Evolutionary conservation across 805 yeast genomes (phyloP), one percentile per base, ranked within the genome.

Genomic region (Sungouiozyma intestinalis): DNA sequence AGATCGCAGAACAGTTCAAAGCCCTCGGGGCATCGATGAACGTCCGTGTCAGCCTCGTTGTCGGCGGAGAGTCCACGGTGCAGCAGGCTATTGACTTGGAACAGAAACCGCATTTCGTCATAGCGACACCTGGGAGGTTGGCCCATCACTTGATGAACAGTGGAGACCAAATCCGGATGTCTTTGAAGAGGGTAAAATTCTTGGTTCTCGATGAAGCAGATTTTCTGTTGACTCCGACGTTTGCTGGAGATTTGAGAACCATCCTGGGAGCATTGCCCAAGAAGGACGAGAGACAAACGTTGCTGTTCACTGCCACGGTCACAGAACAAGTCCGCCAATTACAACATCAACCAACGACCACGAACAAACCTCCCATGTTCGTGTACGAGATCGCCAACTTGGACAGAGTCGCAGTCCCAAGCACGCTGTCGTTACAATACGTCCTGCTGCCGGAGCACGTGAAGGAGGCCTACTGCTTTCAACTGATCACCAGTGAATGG

Each of bases 151-250:
- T 92, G 16, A 63, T 81, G 47, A 76, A 79, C 53, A 83, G 92
- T 58, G 96, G 96, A 15, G 94, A 83, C 44, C 97, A 92, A 47
- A 84, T 94, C 3, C 41, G 16, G 16, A 37, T 24, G 33, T 69
- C 76, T 33, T 95, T 96, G 0, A 66, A 92, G 39, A 76, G 80
- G 51, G 81, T 83, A 15, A 79, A 81, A 57, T 92, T 71, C 55
- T 67, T 92, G 41, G 97, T 92, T 2, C 67, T 92, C 2, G 98
- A 92, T 69, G 98, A 90, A 66, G 98, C 98, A 1, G 98, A 92
- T 70, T 73, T 96, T 47, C 66, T 92, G 24, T 72, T 92, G 48
- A 85, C 92, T 37, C 77, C 79, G 42, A 82, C 94, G 38, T 87
- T 92, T 63, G 81, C 88, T 8, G 72, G 76, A 29, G 95, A 90